A percentile compares a stretch with the other conserved stretches of the same genome.
phyloP scores from a whole-genome alignment of 306 rosid species.

The Datisca glomerata region DNA sequence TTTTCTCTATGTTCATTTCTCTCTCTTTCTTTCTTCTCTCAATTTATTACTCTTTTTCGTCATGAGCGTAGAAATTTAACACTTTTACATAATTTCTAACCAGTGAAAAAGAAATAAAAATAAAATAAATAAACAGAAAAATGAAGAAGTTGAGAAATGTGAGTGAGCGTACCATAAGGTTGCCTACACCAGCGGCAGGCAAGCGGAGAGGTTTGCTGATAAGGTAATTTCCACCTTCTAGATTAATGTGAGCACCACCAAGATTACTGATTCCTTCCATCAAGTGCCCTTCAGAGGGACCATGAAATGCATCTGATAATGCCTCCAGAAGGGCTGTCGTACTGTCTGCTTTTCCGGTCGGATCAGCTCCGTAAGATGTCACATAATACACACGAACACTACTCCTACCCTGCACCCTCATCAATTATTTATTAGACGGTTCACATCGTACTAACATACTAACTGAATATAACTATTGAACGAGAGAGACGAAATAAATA shows the following conservation, averaged over 20 bases:
- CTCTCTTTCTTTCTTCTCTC: too few species aligned
- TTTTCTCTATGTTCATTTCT: too few species aligned
- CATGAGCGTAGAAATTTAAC: too few species aligned
- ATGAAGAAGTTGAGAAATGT: background rate
- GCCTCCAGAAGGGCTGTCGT: constrained; percentile 52
- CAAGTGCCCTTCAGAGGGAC: constrained; percentile 27
- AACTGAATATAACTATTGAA: too few species aligned
- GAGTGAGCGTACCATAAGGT: constrained; percentile 48
- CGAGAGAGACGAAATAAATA: background rate
- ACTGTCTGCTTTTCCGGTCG: constrained; percentile 65
- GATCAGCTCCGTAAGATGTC: constrained; percentile 80
- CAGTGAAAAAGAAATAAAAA: background rate
- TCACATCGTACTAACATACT: too few species aligned
- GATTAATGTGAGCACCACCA: constrained; percentile 63
- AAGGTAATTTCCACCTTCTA: constrained; percentile 69
- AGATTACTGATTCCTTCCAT: constrained; percentile 51
- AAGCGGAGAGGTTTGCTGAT: constrained; percentile 44
- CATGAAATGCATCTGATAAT: constrained; percentile 44
- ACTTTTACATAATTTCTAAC: too few species aligned
- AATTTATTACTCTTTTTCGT: too few species aligned
- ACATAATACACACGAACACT: constrained; percentile 37
- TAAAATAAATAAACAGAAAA: background rate
- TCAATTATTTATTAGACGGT: too few species aligned
- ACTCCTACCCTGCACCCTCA: constrained; percentile 29
- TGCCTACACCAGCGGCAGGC: constrained; percentile 54